Evolutionary conservation across 2,329 filamentous ascomycete species (phyloP).

Genomic region (Pseudocercospora ulei): DNA sequence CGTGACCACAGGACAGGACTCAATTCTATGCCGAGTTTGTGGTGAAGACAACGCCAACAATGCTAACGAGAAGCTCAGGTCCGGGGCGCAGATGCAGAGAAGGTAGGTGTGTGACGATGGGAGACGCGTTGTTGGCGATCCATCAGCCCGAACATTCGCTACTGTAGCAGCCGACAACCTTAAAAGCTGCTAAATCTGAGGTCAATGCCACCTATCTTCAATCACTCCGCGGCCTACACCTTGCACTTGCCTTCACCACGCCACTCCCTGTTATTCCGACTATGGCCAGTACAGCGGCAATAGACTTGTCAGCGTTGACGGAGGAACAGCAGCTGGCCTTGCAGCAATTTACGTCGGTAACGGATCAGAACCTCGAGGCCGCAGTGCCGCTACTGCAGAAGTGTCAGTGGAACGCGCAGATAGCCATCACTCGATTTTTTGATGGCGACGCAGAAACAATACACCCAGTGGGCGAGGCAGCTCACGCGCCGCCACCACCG

Average conservation of each 20-base stretch:
- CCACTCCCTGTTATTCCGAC: slow-evolving; percentile 34
- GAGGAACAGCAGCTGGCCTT: slow-evolving; percentile 71
- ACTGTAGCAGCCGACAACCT: slow-evolving; percentile 3
- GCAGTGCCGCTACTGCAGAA: slow-evolving; percentile 70
- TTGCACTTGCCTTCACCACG: neutral
- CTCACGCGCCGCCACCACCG: slow-evolving; percentile 55
- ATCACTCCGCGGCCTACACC: neutral
- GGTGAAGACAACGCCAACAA: neutral
- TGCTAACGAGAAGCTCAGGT: slow-evolving; percentile 7
- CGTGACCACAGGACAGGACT: neutral
- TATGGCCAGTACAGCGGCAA: slow-evolving; percentile 15
- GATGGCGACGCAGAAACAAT: slow-evolving; percentile 87
- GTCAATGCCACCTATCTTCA: no score
- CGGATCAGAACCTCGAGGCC: slow-evolving; percentile 65
- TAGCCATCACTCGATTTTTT: slow-evolving; percentile 94
- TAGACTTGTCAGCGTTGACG: slow-evolving; percentile 61
- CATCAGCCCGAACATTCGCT: slow-evolving; percentile 7
- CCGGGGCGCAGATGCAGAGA: neutral
- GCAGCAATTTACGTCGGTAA: slow-evolving; percentile 80
- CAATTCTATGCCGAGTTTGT: neutral
- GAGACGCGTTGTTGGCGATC: no score
- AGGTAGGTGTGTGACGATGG: slow-evolving; percentile 2
- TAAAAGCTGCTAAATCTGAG: no score
- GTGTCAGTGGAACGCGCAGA: slow-evolving; percentile 95
- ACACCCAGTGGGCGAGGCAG: slow-evolving; percentile 68